A percentile compares a stretch with the other conserved stretches of the same genome.
phyloP scores from a whole-genome alignment of 169 alveolate species.

The Plasmodium reichenowi region DNA sequence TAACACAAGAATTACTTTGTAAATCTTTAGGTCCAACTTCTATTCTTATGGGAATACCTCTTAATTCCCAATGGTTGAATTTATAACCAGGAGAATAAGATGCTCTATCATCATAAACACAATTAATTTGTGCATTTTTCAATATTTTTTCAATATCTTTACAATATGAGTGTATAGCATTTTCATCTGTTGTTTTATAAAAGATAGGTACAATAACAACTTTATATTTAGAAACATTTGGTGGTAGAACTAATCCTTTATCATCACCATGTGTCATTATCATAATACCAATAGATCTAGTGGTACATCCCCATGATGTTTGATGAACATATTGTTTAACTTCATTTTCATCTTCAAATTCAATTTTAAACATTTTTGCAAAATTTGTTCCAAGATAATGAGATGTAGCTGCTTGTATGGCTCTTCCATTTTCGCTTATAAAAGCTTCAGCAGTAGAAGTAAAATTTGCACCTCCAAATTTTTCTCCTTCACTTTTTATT shows the following conservation, averaged over 20 bases:
- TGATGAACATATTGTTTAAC: constrained; percentile 94
- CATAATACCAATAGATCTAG: constrained; percentile 97
- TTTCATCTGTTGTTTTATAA: constrained; percentile 83
- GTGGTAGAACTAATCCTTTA: constrained; percentile 98
- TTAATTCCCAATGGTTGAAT: constrained; percentile 99
- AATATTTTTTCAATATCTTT: constrained; percentile 81
- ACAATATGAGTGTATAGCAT: constrained; percentile 39
- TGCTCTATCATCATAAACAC: constrained; percentile 92
- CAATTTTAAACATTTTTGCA: constrained; percentile 98
- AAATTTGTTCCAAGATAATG: constrained; percentile 99
- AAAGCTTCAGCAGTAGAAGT: constrained; percentile 98
- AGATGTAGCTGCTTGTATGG: constrained; percentile 99
- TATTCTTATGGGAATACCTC: constrained; percentile 99
- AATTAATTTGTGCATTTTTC: constrained; percentile 83
- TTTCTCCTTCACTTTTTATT: constrained; percentile 96
- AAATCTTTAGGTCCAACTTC: constrained; percentile 99
- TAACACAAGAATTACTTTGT: constrained; percentile 90
- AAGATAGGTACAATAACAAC: constrained; percentile 96
- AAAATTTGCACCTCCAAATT: constrained; percentile 99
- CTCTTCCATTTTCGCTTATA: constrained; percentile 98
- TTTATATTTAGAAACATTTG: constrained; percentile 96
- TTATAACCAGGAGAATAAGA: constrained; percentile 99
- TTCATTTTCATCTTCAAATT: constrained; percentile 92
- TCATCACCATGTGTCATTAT: constrained; percentile 98
- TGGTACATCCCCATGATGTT: constrained; percentile 99